A percentile compares a stretch with the other conserved stretches of the same genome.
Conservation (phyloP, 768 basidiomycete species). For the Saitozyma podzolica region DNA sequence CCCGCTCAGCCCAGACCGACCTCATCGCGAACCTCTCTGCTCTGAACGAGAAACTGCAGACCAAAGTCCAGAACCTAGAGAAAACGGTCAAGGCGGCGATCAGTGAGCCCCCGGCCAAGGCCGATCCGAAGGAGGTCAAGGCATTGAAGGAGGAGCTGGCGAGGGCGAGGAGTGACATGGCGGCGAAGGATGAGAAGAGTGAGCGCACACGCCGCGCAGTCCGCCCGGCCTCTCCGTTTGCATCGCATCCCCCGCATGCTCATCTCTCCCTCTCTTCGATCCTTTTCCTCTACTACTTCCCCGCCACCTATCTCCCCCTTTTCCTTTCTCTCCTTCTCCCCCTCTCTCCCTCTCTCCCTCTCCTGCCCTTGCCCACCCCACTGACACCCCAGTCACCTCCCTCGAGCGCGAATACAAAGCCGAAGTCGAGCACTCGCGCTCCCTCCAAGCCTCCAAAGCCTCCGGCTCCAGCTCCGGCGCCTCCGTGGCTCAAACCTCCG, state of each 20-base stretch:
- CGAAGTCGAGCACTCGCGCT: conserved; percentile 42
- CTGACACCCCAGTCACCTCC: neutral
- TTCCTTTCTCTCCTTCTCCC: no score
- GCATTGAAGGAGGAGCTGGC: conserved; percentile 36
- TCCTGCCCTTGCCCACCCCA: no score
- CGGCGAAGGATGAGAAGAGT: conserved; percentile 41
- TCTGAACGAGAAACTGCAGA: conserved; percentile 44
- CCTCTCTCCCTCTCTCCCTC: no score
- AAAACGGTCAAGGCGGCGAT: conserved; percentile 16
- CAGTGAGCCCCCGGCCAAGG: conserved; percentile 7
- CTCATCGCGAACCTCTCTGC: conserved; percentile 38
- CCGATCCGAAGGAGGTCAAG: conserved; percentile 44
- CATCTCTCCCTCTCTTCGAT: no score
- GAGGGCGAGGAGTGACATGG: conserved; percentile 17
- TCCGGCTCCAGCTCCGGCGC: neutral
- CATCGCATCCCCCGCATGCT: neutral
- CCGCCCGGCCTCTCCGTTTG: neutral
- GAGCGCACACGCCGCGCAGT: conserved; percentile 6
- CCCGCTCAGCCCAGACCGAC: conserved; percentile 43
- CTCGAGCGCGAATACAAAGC: conserved; percentile 41
- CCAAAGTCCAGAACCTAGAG: conserved; percentile 29
- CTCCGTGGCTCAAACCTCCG: neutral
- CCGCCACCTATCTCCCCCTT: no score
- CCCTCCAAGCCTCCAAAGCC: conserved; percentile 17
- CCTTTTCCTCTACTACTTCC: no score